Evolutionary conservation across 176 grass and related monocot species (phyloP).

Genomic region (sorghum (Sorghum bicolor)): DNA sequence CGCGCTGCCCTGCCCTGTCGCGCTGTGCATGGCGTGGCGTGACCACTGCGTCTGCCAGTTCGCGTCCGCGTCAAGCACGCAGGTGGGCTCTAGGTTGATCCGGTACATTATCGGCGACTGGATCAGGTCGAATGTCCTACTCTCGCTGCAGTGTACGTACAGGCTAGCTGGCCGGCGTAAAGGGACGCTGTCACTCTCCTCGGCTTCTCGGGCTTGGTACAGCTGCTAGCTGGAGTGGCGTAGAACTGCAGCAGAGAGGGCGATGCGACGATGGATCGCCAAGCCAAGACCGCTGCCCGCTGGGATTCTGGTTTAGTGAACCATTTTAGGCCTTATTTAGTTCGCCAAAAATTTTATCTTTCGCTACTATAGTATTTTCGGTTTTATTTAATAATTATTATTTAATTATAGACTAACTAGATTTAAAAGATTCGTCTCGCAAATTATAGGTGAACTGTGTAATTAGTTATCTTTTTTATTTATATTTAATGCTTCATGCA

Average conservation of each 20-base stretch:
- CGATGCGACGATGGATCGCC: neutral
- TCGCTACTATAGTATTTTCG: too few species aligned
- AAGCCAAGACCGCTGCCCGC: neutral
- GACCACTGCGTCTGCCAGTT: neutral
- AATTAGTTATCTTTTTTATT: too few species aligned
- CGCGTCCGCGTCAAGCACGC: neutral
- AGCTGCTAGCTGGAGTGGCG: neutral
- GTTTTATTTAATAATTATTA: too few species aligned
- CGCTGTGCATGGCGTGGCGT: neutral
- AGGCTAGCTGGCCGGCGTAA: neutral
- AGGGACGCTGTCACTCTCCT: neutral
- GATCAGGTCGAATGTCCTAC: neutral
- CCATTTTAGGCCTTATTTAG: too few species aligned
- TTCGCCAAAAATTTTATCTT: too few species aligned
- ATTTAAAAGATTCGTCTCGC: too few species aligned
- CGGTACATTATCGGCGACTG: neutral
- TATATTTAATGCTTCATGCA: too few species aligned
- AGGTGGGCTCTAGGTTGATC: neutral
- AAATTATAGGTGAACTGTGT: too few species aligned
- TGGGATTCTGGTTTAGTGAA: too few species aligned
- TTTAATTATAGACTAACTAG: too few species aligned
- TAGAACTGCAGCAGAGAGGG: neutral
- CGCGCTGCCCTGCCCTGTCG: too few species aligned
- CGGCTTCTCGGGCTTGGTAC: neutral
- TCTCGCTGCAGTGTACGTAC: neutral